Percentiles rank a stretch among this genome's conserved stretches.
phyloP scores from a whole-genome alignment of 192 early-diverging fungal species.

The Oehlia diaphana region DNA sequence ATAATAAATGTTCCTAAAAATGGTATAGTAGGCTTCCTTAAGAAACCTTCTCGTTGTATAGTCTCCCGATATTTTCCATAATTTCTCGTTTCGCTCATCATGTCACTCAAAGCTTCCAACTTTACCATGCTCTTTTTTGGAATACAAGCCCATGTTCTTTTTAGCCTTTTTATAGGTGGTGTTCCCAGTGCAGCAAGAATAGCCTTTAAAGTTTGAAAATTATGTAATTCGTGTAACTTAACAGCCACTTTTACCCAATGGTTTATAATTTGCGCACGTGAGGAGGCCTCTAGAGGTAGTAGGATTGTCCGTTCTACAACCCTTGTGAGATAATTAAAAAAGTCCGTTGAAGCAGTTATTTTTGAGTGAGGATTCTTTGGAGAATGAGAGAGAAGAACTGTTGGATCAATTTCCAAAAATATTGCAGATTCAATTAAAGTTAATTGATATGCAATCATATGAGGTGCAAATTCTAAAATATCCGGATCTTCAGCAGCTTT shows the following conservation, averaged over 20 bases:
- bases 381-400: constrained; percentile 60
- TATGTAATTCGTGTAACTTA: constrained; percentile 56
- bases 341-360: constrained; percentile 67
- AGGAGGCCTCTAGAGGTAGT: constrained; percentile 53
- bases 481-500: constrained; percentile 52
- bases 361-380: constrained; percentile 58
- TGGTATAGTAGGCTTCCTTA: constrained; percentile 61
- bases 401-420: constrained; percentile 61
- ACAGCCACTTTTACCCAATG: constrained; percentile 72
- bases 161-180: constrained; percentile 67
- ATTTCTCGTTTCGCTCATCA: constrained; percentile 71
- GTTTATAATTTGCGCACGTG: constrained; percentile 60
- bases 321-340: constrained; percentile 81
- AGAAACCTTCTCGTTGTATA: constrained; percentile 43
- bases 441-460: constrained; percentile 68
- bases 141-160: constrained; percentile 71
- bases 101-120: constrained; percentile 50
- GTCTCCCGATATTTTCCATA: constrained; percentile 70
- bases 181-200: constrained; percentile 67
- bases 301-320: constrained; percentile 73
- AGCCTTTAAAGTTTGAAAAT: constrained; percentile 73
- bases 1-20: constrained; percentile 77
- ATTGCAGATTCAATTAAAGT: constrained; percentile 70
- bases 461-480: constrained; percentile 59
- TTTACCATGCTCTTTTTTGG: constrained; percentile 61